Percentiles rank a stretch among this genome's conserved stretches.
Evolutionary conservation across 2,329 filamentous ascomycete genomes (phyloP).

Genomic region (Stachybotrys chlorohalonatus): DNA sequence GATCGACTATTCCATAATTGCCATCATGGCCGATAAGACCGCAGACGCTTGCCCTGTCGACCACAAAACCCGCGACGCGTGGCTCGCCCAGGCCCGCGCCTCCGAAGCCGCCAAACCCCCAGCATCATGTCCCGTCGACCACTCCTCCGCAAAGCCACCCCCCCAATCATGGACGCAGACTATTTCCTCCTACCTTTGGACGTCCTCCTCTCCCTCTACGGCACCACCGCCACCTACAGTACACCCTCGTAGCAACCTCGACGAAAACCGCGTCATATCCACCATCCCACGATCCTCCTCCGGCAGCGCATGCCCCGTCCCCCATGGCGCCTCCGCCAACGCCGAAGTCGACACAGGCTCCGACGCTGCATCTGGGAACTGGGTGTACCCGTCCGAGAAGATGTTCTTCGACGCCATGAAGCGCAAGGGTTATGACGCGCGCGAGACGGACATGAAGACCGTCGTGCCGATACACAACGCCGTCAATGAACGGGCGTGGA

Average conservation of each 20-base stretch:
- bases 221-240: neutral
- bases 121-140: slow-evolving; percentile 22
- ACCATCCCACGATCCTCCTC: slow-evolving; percentile 60
- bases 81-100: slow-evolving; percentile 63
- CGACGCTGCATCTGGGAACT: slow-evolving; percentile 71
- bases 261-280: slow-evolving; percentile 63
- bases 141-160: slow-evolving; percentile 11
- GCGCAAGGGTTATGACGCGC: slow-evolving; percentile 72
- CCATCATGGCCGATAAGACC: slow-evolving; percentile 17
- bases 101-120: slow-evolving; percentile 29
- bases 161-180: slow-evolving; percentile 34
- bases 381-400: slow-evolving; percentile 93
- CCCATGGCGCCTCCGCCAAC: slow-evolving; percentile 49
- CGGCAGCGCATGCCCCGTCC: slow-evolving; percentile 27
- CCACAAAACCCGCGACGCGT: slow-evolving; percentile 77
- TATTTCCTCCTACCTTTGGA: slow-evolving; percentile 31
- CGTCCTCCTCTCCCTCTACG: slow-evolving; percentile 17
- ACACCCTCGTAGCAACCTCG: slow-evolving; percentile 31
- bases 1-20: neutral
- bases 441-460: slow-evolving; percentile 70
- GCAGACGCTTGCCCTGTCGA: slow-evolving; percentile 69
- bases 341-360: slow-evolving; percentile 65
- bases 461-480: slow-evolving; percentile 98
- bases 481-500: slow-evolving; percentile 94
- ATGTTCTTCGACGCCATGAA: slow-evolving; percentile 98